Evolutionary conservation across 73 alveolate genomes (phyloP), one percentile per base, ranked within the genome.

Genomic region (Paramecium primaurelia): DNA sequence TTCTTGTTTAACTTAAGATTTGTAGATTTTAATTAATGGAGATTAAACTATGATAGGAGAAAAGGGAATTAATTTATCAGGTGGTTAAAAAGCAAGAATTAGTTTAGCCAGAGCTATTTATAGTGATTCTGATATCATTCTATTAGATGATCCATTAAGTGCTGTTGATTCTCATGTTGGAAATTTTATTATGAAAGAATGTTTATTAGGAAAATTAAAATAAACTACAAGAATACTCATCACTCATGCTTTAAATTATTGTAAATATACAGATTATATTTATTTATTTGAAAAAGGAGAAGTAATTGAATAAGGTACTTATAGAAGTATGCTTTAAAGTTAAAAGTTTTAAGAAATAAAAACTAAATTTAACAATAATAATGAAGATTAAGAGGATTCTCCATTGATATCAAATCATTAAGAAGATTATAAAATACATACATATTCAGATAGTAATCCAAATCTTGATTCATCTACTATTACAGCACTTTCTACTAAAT

Each of bases 111-210:
- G 98, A 58, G 96, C 98, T 25, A 45, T 95, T 11, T 95, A 95
- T 73, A 47, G 93, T 12, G 88, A 95, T 32, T 80, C 95, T 9
- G 96, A 94, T 37, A 86, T 94, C 16, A 90, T 71, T 38, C 58
- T 94, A 6, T 86, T 94, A 1, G 97, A 94, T 36, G 97, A 94
- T 80, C 99, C 99, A 22, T 94, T 97, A 86, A 93, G 99, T 59
- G 99, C 99, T 25, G 96, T 98, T 8, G 99, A 98, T 93, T 98
- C 99, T 36, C 97, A 98, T 92, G 99, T 97, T 16, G 98, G 97
- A 12, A 95, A 94, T 95, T 94, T 94, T 77, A 97, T 98, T 47
- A 95, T 98, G 80, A 77, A 96, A 71, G 95, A 98, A 68, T 93
- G 98, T 64, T 92, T 98, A 68, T 86, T 92, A 58, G 97, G 93